Conservation (phyloP, 2,329 filamentous ascomycete genomes). For the Dactylellina leptospora region DNA sequence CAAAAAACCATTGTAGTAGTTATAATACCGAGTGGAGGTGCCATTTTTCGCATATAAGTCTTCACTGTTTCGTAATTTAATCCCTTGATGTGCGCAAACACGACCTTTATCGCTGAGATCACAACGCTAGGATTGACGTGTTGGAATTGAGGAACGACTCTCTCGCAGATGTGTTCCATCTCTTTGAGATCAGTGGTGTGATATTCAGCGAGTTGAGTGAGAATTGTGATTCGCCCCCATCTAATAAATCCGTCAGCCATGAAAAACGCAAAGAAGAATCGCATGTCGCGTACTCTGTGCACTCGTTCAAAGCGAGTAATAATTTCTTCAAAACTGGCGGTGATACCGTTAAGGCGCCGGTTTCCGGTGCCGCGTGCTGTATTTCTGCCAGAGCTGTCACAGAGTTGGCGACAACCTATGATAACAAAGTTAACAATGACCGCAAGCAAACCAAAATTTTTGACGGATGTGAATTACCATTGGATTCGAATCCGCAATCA, state of each 20-base stretch:
- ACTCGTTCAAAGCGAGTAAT: constrained; percentile 94
- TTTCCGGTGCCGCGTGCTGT: constrained; percentile 87
- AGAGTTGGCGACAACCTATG: constrained; percentile 82
- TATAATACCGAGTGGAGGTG: constrained; percentile 80
- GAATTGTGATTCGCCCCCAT: constrained; percentile 94
- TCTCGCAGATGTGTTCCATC: constrained; percentile 96
- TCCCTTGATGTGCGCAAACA: constrained; percentile 93
- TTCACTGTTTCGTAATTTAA: constrained; percentile 79
- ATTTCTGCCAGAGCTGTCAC: constrained; percentile 95
- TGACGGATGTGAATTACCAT: constrained; percentile 69
- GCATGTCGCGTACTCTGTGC: constrained; percentile 77
- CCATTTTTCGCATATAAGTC: constrained; percentile 98
- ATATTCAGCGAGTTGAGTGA: constrained; percentile 89
- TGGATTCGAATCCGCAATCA: constrained; percentile 96
- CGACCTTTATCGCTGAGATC: constrained; percentile 94
- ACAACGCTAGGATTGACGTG: constrained; percentile 98
- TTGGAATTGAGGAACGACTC: constrained; percentile 95
- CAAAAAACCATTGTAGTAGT: not conserved
- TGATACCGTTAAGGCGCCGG: constrained; percentile 82
- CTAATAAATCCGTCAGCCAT: constrained; percentile 27
- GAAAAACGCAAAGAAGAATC: too few relatives aligned
- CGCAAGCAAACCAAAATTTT: not conserved
- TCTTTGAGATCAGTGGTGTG: constrained; percentile 88
- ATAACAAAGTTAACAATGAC: not conserved
- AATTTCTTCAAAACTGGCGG: constrained; percentile 89